Percentiles rank a stretch among this genome's conserved stretches.
Conservation (phyloP, 75 land plant genomes). For the Pinus albicaulis region DNA sequence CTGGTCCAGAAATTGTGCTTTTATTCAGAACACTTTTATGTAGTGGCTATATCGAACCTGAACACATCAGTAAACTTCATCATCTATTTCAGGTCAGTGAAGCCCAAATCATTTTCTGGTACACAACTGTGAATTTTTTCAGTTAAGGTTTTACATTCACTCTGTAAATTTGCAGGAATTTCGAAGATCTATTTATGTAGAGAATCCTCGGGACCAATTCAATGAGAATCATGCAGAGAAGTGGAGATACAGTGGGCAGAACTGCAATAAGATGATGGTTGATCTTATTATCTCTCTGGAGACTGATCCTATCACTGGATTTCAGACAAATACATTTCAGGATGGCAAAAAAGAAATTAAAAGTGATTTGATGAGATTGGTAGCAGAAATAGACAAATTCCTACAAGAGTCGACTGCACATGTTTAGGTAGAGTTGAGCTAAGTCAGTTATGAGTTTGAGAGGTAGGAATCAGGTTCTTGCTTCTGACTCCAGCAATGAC, state of each 20-base stretch:
- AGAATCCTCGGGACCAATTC: neutral
- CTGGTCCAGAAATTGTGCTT: slow-evolving; percentile 43
- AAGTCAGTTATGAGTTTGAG: too few relatives aligned
- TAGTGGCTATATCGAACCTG: slow-evolving; percentile 26
- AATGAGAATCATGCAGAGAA: neutral
- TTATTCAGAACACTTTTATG: slow-evolving; percentile 39
- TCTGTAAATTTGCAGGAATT: neutral
- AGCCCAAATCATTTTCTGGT: too few relatives aligned
- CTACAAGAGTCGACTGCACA: neutral
- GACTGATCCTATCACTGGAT: neutral
- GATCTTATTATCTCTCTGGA: slow-evolving; percentile 1
- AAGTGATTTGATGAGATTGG: neutral
- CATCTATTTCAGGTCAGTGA: too few relatives aligned
- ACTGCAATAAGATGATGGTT: slow-evolving; percentile 1
- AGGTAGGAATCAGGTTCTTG: too few relatives aligned
- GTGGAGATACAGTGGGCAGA: neutral
- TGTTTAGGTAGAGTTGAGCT: neutral
- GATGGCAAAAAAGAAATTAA: slow-evolving; percentile 1
- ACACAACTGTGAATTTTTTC: neutral
- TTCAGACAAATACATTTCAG: neutral
- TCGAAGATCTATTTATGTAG: neutral
- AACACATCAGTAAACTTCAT: slow-evolving; percentile 18
- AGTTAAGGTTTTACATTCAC: neutral
- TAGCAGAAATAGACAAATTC: slow-evolving; percentile 7
- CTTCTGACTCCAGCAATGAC: too few relatives aligned